These are phyloP conservation scores for Arxiozyma bovina DNA, from an alignment of 1,139 yeast species.

Conservation along the genomic window DNA sequence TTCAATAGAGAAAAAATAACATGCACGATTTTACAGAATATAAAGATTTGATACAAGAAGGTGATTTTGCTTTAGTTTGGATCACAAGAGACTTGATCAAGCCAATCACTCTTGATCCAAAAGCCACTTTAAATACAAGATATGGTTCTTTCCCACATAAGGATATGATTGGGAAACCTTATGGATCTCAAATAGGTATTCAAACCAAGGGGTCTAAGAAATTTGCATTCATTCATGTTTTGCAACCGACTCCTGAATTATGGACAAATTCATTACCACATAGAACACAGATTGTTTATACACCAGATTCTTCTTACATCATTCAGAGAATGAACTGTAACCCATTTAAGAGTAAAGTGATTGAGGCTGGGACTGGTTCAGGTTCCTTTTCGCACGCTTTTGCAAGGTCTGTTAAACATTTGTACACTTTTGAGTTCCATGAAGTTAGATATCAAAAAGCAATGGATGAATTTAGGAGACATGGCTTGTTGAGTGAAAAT, in stretches of 20 bases:
- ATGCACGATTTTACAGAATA: slow-evolving; percentile 19
- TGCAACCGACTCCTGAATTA: slow-evolving; percentile 89
- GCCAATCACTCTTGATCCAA: slow-evolving; percentile 56
- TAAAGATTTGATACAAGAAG: slow-evolving; percentile 52
- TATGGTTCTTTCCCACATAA: slow-evolving; percentile 83
- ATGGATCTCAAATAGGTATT: slow-evolving; percentile 73
- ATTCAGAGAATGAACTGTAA: slow-evolving; percentile 68
- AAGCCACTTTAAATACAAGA: slow-evolving; percentile 64
- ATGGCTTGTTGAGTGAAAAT: slow-evolving; percentile 45
- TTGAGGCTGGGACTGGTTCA: slow-evolving; percentile 98
- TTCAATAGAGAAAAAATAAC: background rate
- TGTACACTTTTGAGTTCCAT: slow-evolving; percentile 88
- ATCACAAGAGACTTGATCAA: slow-evolving; percentile 71
- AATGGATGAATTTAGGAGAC: slow-evolving; percentile 60
- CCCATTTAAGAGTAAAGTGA: slow-evolving; percentile 60
- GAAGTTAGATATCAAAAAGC: slow-evolving; percentile 78
- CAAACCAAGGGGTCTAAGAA: slow-evolving; percentile 49
- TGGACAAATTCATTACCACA: slow-evolving; percentile 96
- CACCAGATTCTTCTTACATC: slow-evolving; percentile 90
- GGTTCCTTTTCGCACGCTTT: slow-evolving; percentile 93
- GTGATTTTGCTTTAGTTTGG: slow-evolving; percentile 80
- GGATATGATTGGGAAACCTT: slow-evolving; percentile 69
- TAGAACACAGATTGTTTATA: slow-evolving; percentile 93
- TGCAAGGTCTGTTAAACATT: slow-evolving; percentile 71
- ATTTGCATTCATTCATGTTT: slow-evolving; percentile 76